Evolutionary conservation across 129 eudicot species (phyloP).

Genomic region (Flaveria trinervia): DNA sequence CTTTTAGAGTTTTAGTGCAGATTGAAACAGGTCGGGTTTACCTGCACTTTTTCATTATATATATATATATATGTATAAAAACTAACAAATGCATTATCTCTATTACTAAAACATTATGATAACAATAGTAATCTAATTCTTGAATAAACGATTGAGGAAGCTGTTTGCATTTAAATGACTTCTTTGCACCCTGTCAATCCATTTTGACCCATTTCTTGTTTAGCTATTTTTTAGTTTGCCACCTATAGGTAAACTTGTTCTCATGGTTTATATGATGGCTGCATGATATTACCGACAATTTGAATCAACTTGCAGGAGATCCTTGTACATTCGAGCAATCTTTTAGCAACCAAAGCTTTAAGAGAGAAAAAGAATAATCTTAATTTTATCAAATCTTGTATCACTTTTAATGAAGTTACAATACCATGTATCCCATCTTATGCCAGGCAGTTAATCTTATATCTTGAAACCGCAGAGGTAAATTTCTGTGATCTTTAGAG

Average conservation of each 20-base stretch:
- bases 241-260: not conserved
- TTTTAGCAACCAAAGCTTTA: constrained; percentile 60
- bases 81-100: not conserved
- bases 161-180: not conserved
- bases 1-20: not conserved
- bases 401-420: constrained; percentile 80
- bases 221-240: not conserved
- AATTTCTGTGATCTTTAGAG: constrained; percentile 3
- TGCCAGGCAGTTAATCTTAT: constrained; percentile 64
- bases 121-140: not conserved
- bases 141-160: not conserved
- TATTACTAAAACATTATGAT: not conserved
- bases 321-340: constrained; percentile 75
- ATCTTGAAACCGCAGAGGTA: constrained; percentile 91
- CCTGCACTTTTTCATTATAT: not conserved
- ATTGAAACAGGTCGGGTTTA: not conserved
- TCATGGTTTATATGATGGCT: constrained; percentile 21
- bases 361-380: constrained; percentile 39
- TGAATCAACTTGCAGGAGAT: constrained; percentile 56
- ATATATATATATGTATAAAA: too few relatives aligned
- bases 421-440: constrained; percentile 72
- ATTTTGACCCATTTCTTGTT: not conserved
- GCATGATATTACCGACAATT: constrained; percentile 26
- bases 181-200: not conserved
- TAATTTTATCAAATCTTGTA: constrained; percentile 69